Evolutionary conservation across 139 green algal species (phyloP).

Genomic region (Closterium sp.): DNA sequence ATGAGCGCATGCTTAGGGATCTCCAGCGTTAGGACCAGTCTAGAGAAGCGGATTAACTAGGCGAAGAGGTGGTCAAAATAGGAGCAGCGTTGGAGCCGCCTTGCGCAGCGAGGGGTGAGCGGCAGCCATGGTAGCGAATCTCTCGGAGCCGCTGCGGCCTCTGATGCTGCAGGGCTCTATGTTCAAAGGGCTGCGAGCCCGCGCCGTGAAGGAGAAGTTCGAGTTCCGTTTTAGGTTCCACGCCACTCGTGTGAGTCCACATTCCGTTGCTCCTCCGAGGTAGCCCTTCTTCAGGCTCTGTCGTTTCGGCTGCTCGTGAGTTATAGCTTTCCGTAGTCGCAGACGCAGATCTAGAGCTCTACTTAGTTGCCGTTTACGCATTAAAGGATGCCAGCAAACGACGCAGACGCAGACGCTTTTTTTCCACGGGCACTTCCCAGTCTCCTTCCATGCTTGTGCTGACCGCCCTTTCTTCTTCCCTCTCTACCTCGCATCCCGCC

Average conservation of each 20-base stretch:
- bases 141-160: background rate
- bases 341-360: too few species aligned
- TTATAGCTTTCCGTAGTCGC: too few species aligned
- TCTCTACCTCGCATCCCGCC: background rate
- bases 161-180: background rate
- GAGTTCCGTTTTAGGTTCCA: conserved; percentile 45
- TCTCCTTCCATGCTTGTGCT: background rate
- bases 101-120: background rate
- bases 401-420: too few species aligned
- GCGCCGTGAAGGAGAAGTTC: conserved; percentile 37
- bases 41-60: background rate
- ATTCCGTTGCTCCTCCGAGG: too few species aligned
- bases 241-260: conserved; percentile 34
- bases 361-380: too few species aligned
- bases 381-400: too few species aligned
- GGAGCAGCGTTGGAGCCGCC: background rate
- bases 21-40: background rate
- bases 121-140: background rate
- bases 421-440: too few species aligned
- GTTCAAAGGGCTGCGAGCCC: background rate
- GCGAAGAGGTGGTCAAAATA: background rate
- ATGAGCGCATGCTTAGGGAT: background rate
- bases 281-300: too few species aligned
- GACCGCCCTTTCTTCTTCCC: background rate
- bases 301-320: too few species aligned